Conservation (phyloP, 371 early-diverging fungal species). For the Phascolomyces articulosus region DNA sequence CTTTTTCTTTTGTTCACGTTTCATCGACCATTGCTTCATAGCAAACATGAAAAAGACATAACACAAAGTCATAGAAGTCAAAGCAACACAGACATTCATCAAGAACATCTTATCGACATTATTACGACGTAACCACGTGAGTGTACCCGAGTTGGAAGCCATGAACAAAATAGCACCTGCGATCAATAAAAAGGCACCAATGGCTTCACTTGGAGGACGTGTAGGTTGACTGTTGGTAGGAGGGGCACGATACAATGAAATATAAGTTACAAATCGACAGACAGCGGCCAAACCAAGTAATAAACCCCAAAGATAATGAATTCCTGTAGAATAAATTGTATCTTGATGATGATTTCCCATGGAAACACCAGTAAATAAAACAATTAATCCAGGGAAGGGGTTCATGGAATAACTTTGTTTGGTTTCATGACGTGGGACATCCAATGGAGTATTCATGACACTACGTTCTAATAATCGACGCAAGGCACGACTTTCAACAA, state of each 20-base stretch:
- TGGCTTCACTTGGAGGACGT: constrained; percentile 46
- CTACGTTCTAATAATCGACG: constrained; percentile 38
- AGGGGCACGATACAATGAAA: constrained; percentile 31
- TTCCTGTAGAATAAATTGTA: constrained; percentile 53
- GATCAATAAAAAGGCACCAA: constrained; percentile 48
- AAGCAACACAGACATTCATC: constrained; percentile 50
- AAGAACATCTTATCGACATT: constrained; percentile 53
- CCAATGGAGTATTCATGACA: constrained; percentile 20
- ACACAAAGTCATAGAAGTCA: constrained; percentile 41
- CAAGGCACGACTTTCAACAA: constrained; percentile 56
- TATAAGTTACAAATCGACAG: constrained; percentile 54
- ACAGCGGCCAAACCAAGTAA: constrained; percentile 55
- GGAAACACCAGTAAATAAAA: constrained; percentile 62
- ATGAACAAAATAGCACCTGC: constrained; percentile 53
- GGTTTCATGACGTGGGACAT: constrained; percentile 24
- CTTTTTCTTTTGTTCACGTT: constrained; percentile 40
- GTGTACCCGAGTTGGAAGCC: constrained; percentile 54
- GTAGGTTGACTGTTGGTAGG: constrained; percentile 30
- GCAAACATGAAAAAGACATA: constrained; percentile 40
- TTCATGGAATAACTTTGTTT: constrained; percentile 38
- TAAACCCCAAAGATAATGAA: constrained; percentile 66
- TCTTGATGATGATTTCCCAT: constrained; percentile 71
- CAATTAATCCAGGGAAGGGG: constrained; percentile 63
- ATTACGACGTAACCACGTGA: constrained; percentile 43
- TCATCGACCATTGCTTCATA: constrained; percentile 51